Percentiles rank a stretch among this genome's conserved stretches.
Evolutionary conservation across 225 moss, liverwort and hornwort species (phyloP).

Genomic region (Straminergon stramineum): DNA sequence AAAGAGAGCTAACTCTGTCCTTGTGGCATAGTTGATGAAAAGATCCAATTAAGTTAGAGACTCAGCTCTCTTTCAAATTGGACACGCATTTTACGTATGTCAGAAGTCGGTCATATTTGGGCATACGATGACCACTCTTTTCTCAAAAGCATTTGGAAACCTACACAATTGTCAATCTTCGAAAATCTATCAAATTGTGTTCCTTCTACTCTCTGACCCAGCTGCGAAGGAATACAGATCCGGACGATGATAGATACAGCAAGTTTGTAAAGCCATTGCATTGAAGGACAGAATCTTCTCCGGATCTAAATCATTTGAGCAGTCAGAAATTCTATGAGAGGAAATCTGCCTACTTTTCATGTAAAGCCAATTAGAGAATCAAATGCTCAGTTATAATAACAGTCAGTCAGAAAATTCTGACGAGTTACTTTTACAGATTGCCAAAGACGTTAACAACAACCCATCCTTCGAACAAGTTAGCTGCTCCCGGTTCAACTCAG

Average conservation of each 20-base stretch:
- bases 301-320: not conserved
- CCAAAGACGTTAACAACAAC: not conserved
- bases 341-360: not conserved
- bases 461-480: not conserved
- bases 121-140: not conserved
- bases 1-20: not conserved
- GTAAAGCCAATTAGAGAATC: not conserved
- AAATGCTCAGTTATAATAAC: not conserved
- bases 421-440: not conserved
- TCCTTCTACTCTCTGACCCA: not conserved
- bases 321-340: not conserved
- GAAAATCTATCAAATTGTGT: not conserved
- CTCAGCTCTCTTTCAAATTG: not conserved
- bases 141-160: not conserved
- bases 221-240: not conserved
- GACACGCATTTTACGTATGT: not conserved
- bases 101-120: not conserved
- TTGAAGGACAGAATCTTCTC: not conserved
- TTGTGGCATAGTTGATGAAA: not conserved
- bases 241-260: not conserved
- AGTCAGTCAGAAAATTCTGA: not conserved
- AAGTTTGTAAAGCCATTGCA: not conserved
- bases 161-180: not conserved
- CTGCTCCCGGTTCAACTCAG: not conserved
- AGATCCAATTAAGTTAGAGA: not conserved